Evolutionary conservation across 1,284 basidiomycete genomes (phyloP).

Genomic region (Flammula alnicola): DNA sequence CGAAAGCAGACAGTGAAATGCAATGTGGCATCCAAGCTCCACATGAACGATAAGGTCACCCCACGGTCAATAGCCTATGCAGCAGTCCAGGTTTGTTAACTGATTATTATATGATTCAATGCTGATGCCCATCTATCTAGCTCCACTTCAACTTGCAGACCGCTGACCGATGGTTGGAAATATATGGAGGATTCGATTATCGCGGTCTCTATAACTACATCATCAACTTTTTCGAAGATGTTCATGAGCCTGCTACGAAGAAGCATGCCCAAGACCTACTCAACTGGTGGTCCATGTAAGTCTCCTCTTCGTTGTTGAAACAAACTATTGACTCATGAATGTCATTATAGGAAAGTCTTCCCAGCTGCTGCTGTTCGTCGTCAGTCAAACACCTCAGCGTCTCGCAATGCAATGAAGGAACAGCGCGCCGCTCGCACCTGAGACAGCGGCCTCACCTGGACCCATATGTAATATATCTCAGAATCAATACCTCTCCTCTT

Average conservation of each 20-base stretch:
- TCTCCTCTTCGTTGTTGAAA: background rate
- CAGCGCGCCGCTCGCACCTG: no score
- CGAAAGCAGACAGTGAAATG: slow-evolving; percentile 8
- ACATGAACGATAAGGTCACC: slow-evolving; percentile 28
- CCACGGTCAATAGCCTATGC: slow-evolving; percentile 33
- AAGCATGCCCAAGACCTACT: slow-evolving; percentile 19
- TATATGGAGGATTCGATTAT: slow-evolving; percentile 29
- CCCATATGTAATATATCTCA: no score
- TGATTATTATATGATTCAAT: background rate
- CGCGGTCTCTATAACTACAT: slow-evolving; percentile 27
- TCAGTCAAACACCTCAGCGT: no score
- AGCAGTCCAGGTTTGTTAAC: slow-evolving; percentile 29
- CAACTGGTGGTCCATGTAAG: slow-evolving; percentile 27
- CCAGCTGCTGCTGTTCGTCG: slow-evolving; percentile 7
- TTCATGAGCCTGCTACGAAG: slow-evolving; percentile 18
- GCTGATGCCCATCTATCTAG: slow-evolving; percentile 12
- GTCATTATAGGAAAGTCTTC: slow-evolving; percentile 9
- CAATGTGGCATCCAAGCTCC: slow-evolving; percentile 27
- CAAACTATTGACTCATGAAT: background rate
- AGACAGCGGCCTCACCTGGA: no score
- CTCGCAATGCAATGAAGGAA: no score
- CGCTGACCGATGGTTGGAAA: slow-evolving; percentile 19
- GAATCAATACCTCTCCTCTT: no score
- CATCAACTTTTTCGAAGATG: slow-evolving; percentile 31
- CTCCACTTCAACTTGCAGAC: slow-evolving; percentile 27